phyloP scores from a whole-genome alignment of 192 early-diverging fungal genomes.

The Coemansia erecta region DNA sequence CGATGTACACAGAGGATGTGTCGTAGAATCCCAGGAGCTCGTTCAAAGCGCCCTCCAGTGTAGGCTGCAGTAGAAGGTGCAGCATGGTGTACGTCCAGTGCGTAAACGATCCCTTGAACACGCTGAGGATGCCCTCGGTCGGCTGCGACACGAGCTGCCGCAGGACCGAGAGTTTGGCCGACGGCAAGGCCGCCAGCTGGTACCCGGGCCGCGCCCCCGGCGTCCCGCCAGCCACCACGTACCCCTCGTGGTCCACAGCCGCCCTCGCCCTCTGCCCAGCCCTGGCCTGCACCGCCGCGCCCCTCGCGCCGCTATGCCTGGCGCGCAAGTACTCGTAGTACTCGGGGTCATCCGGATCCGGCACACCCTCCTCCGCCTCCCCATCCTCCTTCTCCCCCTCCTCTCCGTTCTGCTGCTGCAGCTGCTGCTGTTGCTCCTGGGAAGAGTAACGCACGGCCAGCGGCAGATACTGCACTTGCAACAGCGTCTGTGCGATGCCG shows the following conservation, averaged over 20 bases:
- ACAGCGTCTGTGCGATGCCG: conserved; percentile 64
- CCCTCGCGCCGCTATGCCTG: conserved; percentile 16
- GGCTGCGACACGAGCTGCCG: conserved; percentile 57
- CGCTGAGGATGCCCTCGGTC: conserved; percentile 60
- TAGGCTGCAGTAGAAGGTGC: conserved; percentile 76
- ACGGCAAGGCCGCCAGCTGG: conserved; percentile 61
- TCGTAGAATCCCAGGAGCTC: conserved; percentile 91
- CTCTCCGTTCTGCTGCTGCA: not conserved
- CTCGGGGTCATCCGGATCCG: conserved; percentile 47
- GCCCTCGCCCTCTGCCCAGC: conserved; percentile 14
- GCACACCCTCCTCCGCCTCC: conserved; percentile 16
- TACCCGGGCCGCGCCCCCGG: conserved; percentile 59
- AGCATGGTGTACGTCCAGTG: conserved; percentile 74
- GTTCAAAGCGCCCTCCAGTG: conserved; percentile 83
- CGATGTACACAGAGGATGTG: conserved; percentile 57
- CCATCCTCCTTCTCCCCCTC: not conserved
- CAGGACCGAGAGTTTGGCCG: conserved; percentile 60
- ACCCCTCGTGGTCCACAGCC: conserved; percentile 58
- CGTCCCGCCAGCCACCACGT: conserved; percentile 51
- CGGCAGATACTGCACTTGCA: conserved; percentile 75
- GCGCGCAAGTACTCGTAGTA: conserved; percentile 55
- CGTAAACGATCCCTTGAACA: conserved; percentile 70
- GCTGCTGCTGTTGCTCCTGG: conserved; percentile 3
- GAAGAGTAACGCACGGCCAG: conserved; percentile 14
- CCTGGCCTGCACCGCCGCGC: conserved; percentile 5